phyloP scores from a whole-genome alignment of 108 stramenopile species.

The Fistulifera solaris region DNA sequence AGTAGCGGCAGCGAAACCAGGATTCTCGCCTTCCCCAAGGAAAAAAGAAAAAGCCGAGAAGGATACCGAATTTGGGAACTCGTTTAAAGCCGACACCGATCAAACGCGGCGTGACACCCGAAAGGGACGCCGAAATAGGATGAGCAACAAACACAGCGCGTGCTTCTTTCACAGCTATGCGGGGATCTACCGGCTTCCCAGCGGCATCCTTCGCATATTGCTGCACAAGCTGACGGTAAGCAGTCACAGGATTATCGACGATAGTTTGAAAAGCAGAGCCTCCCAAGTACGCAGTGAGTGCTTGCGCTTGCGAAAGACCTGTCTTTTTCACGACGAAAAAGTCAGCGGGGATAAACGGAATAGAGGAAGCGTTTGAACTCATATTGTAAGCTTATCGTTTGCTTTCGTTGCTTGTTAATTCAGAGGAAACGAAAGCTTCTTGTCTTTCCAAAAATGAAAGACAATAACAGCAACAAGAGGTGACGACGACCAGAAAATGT shows the following conservation, averaged over 20 bases:
- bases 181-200: conserved; percentile 81
- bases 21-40: conserved; percentile 72
- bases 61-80: conserved; percentile 85
- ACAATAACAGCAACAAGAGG: no score
- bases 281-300: conserved; percentile 87
- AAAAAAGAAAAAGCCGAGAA: conserved; percentile 81
- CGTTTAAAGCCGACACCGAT: conserved; percentile 92
- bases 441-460: no score
- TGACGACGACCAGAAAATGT: no score
- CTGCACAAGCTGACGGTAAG: conserved; percentile 89
- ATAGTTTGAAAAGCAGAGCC: conserved; percentile 85
- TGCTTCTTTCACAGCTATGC: conserved; percentile 68
- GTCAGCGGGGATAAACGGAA: conserved; percentile 28
- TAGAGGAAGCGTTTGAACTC: background rate
- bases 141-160: conserved; percentile 73
- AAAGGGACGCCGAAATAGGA: conserved; percentile 65
- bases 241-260: conserved; percentile 86
- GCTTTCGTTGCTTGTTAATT: no score
- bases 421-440: no score
- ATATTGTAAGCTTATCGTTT: no score
- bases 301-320: conserved; percentile 84
- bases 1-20: conserved; percentile 65
- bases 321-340: conserved; percentile 81
- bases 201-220: conserved; percentile 85
- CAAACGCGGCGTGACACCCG: conserved; percentile 76